Conservation (phyloP, 495 filamentous ascomycete species). For the Saxophila tyrrhenica region DNA sequence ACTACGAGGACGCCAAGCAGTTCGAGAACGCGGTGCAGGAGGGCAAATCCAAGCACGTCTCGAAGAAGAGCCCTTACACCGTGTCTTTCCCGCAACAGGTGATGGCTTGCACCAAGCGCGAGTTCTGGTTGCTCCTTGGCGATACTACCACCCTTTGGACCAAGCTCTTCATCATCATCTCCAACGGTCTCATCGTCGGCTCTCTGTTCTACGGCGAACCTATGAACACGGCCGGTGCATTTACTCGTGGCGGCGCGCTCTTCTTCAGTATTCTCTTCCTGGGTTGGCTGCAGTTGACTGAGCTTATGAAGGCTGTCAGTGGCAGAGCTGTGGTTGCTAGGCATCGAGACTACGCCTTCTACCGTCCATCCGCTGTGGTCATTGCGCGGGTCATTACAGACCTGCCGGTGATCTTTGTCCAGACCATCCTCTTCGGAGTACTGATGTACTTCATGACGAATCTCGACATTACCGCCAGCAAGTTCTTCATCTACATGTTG, state of each 20-base stretch:
- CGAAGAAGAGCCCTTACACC: slow-evolving; percentile 59
- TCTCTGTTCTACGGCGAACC: slow-evolving; percentile 61
- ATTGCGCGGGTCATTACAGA: slow-evolving; percentile 59
- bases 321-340: slow-evolving; percentile 52
- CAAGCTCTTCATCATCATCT: slow-evolving; percentile 65
- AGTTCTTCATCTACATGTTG: slow-evolving; percentile 63
- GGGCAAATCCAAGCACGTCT: slow-evolving; percentile 55
- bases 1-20: slow-evolving; percentile 51
- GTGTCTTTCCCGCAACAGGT: slow-evolving; percentile 60
- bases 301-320: slow-evolving; percentile 56
- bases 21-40: slow-evolving; percentile 61
- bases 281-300: slow-evolving; percentile 64
- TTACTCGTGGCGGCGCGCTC: slow-evolving; percentile 53
- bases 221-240: slow-evolving; percentile 53
- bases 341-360: slow-evolving; percentile 67
- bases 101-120: slow-evolving; percentile 55
- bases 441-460: slow-evolving; percentile 21
- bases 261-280: slow-evolving; percentile 69
- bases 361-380: slow-evolving; percentile 59
- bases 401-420: slow-evolving; percentile 52
- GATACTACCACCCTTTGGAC: slow-evolving; percentile 64
- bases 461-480: slow-evolving; percentile 40
- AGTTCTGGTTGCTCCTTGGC: slow-evolving; percentile 66
- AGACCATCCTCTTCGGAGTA: slow-evolving; percentile 49
- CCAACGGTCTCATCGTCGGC: slow-evolving; percentile 63